These are phyloP conservation scores for Aspergillus intermedius DNA, from an alignment of 2,329 filamentous ascomycete species.

Conservation along the genomic window DNA sequence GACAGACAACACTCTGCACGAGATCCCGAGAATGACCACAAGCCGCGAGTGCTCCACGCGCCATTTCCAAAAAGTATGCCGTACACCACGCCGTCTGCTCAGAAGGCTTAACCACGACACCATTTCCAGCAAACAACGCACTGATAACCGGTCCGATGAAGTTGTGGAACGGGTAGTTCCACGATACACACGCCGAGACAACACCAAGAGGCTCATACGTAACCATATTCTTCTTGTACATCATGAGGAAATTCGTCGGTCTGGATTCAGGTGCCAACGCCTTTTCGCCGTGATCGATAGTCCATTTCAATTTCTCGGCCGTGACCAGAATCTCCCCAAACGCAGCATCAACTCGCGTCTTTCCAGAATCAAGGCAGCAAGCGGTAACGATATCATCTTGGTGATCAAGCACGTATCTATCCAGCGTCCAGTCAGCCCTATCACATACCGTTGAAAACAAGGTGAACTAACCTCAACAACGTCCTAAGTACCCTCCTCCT, in stretches of 20 bases:
- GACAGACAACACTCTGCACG: constrained; percentile 79
- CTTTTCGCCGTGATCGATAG: constrained; percentile 79
- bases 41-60: constrained; percentile 67
- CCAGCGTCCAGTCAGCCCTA: constrained; percentile 1
- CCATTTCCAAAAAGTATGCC: constrained; percentile 71
- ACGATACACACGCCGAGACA: constrained; percentile 85
- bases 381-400: constrained; percentile 79
- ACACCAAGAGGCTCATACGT: constrained; percentile 88
- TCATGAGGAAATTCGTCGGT: constrained; percentile 87
- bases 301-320: constrained; percentile 90
- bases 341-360: constrained; percentile 89
- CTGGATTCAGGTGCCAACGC: constrained; percentile 65
- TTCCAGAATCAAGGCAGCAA: constrained; percentile 87
- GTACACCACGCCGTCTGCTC: constrained; percentile 95
- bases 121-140: constrained; percentile 84
- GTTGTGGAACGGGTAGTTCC: constrained; percentile 98
- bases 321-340: constrained; percentile 94
- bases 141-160: constrained; percentile 86
- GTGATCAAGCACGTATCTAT: constrained; percentile 71
- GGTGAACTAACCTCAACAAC: constrained; percentile 55
- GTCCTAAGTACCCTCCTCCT: constrained; percentile 73
- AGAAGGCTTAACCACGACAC: constrained; percentile 85
- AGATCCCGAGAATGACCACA: constrained; percentile 78
- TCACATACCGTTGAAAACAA: background rate
- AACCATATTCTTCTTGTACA: constrained; percentile 89